phyloP scores from a whole-genome alignment of 78 protist species.

The Dictyostelium firmibasis region DNA sequence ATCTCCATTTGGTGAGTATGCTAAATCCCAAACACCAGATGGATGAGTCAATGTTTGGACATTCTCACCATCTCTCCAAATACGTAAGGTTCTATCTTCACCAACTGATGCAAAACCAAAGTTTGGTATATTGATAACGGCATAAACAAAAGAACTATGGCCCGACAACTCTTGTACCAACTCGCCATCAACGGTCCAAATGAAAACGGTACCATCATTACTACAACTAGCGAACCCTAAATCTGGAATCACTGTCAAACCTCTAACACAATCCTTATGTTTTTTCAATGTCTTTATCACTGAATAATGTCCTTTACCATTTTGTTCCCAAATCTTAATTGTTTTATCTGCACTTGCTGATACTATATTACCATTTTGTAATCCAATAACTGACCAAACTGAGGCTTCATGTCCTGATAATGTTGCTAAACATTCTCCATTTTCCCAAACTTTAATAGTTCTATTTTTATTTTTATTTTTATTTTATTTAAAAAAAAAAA shows the following conservation, averaged over 20 bases:
- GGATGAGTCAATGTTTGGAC: slow-evolving; percentile 86
- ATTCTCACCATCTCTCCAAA: slow-evolving; percentile 76
- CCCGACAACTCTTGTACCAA: background rate
- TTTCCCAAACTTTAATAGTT: slow-evolving; percentile 73
- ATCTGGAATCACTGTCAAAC: slow-evolving; percentile 79
- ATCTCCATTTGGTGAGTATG: slow-evolving; percentile 75
- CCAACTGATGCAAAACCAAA: slow-evolving; percentile 74
- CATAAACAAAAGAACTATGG: slow-evolving; percentile 70
- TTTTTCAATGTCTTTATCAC: slow-evolving; percentile 22
- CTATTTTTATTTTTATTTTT: too few species aligned
- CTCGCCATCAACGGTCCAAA: slow-evolving; percentile 83
- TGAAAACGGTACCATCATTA: slow-evolving; percentile 58
- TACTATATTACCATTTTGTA: slow-evolving; percentile 75
- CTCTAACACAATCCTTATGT: slow-evolving; percentile 90
- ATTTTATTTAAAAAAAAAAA: background rate
- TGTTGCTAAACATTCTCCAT: slow-evolving; percentile 41
- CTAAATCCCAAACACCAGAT: slow-evolving; percentile 78
- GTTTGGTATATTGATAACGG: slow-evolving; percentile 39
- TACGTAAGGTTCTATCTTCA: slow-evolving; percentile 78
- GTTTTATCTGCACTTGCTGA: slow-evolving; percentile 88
- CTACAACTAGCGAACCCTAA: slow-evolving; percentile 77
- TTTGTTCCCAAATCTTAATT: slow-evolving; percentile 80
- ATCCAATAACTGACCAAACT: slow-evolving; percentile 84
- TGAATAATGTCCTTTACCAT: background rate
- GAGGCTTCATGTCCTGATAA: slow-evolving; percentile 84